These are phyloP conservation scores for Apiospora rasikravindrae DNA, from an alignment of 2,329 filamentous ascomycete species.

Conservation along the genomic window DNA sequence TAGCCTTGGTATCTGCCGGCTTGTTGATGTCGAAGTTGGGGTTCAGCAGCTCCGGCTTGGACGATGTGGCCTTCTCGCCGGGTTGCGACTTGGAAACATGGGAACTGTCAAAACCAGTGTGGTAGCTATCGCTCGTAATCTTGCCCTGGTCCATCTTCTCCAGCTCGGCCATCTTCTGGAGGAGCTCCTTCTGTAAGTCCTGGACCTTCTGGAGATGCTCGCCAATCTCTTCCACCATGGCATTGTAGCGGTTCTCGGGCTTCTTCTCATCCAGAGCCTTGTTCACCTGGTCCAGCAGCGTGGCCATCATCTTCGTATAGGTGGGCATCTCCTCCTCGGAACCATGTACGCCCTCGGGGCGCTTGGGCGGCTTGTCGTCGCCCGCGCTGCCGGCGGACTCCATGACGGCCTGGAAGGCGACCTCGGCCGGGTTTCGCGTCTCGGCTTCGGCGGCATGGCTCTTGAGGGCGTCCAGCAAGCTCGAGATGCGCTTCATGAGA, in stretches of 20 bases:
- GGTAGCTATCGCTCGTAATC: constrained; percentile 90
- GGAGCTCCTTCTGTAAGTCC: constrained; percentile 76
- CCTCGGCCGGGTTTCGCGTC: constrained; percentile 72
- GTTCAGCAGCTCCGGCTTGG: constrained; percentile 77
- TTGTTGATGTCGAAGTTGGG: constrained; percentile 55
- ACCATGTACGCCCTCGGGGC: constrained; percentile 80
- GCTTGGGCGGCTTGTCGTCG: constrained; percentile 74
- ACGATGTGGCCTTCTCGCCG: constrained; percentile 51
- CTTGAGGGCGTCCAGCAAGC: constrained; percentile 75
- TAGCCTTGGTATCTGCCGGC: constrained; percentile 30
- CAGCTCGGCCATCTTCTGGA: constrained; percentile 76
- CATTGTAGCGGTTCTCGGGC: constrained; percentile 69
- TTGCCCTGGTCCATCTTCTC: constrained; percentile 86
- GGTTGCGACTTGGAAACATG: constrained; percentile 60
- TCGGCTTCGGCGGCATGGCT: constrained; percentile 73
- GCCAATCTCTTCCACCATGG: constrained; percentile 79
- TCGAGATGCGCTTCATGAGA: constrained; percentile 81
- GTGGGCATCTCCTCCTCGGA: constrained; percentile 76
- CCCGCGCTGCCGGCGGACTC: constrained; percentile 75
- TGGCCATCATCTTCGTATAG: constrained; percentile 98
- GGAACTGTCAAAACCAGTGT: constrained; percentile 90
- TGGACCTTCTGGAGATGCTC: constrained; percentile 79
- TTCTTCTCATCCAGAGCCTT: constrained; percentile 79
- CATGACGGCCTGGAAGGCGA: constrained; percentile 89
- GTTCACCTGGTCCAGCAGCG: constrained; percentile 92